Evolutionary conservation across 768 basidiomycete species (phyloP), one percentile per base, ranked within the genome.

Genomic region (Podaxis carcinomalis): DNA sequence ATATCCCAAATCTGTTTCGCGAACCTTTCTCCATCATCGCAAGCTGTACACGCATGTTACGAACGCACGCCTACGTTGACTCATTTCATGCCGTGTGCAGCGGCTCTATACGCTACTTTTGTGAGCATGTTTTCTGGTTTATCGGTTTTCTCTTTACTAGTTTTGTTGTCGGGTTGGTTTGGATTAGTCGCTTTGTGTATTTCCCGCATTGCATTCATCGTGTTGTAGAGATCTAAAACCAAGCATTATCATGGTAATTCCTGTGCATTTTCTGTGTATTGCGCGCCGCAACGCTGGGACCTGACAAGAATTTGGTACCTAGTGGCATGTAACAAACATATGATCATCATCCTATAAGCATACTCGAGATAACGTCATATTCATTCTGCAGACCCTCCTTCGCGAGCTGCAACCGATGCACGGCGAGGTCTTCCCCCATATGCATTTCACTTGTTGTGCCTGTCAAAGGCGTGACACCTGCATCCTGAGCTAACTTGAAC

Each of bases 391-490:
- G 23, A 13, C 47, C 54, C 13, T 62, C 58, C 23, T 51, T 52
- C 11, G 37, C 61, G 51, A 63, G 59, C 23, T 61, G 53, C 16
- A 58, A 21, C 3, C 32, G 11, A 27, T 63, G 58, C 1, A 65
- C 59, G 4, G 56, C 59, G 21, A 65, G 62, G 21, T 65, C 64
- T 19, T 63, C 55, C 23, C 52, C 72, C 86, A 91, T 91, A 64
- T 92, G 90, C 23, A 74, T 61, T 61, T 84, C 80, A 59, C 80
- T 79, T 0, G 83, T 89, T 10, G 91, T 92, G 2, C 93, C 93
- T 35, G 88, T 87, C 44, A 95, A 72, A 0, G 93, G 92, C 0
- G 81, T 82, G 63, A 94, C 80, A 2, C 83, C 86, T 61, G 83
- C 78, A 25, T 79, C 68, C 68, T 92, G 88, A 6, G 86, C 87